phyloP scores from a whole-genome alignment of 23 red algal genomes.

The Gracilaria domingensis region DNA sequence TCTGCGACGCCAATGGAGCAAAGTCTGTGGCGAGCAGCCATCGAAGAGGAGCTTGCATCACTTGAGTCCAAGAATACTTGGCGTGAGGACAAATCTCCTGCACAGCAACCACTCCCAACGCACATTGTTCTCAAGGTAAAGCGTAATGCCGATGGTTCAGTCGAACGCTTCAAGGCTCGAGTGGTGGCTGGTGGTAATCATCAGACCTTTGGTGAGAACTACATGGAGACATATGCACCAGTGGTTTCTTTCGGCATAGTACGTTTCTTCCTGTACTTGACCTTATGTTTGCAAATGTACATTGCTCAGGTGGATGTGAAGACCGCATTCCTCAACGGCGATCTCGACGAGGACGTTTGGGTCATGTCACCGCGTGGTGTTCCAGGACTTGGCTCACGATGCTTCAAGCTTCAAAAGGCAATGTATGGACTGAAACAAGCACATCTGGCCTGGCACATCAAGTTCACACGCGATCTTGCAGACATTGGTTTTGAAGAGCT shows the following conservation, averaged over 20 bases:
- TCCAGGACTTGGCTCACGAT: conserved; percentile 28
- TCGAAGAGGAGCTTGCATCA: background rate
- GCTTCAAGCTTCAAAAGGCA: conserved; percentile 19
- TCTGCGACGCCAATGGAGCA: background rate
- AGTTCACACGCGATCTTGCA: background rate
- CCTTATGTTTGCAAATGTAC: background rate
- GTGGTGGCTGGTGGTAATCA: conserved; percentile 4
- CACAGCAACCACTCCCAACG: conserved; percentile 22
- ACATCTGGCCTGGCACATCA: conserved; percentile 29
- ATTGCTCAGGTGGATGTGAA: conserved; percentile 29
- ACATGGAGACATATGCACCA: conserved; percentile 18
- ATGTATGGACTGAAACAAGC: conserved; percentile 35
- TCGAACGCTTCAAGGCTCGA: background rate
- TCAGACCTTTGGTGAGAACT: conserved; percentile 4
- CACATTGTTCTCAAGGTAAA: conserved; percentile 7
- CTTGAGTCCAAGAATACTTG: background rate
- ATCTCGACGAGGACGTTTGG: conserved; percentile 25
- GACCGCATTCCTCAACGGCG: conserved; percentile 39
- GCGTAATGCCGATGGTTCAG: background rate
- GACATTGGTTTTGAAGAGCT: background rate
- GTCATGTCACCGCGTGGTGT: conserved; percentile 31
- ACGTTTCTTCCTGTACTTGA: conserved; percentile 28
- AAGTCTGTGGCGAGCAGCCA: background rate
- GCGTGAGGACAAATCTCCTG: background rate
- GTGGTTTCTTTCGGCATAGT: conserved; percentile 8